Conservation (phyloP, 2,329 filamentous ascomycete species). For the Dothiorella sarmentorum region DNA sequence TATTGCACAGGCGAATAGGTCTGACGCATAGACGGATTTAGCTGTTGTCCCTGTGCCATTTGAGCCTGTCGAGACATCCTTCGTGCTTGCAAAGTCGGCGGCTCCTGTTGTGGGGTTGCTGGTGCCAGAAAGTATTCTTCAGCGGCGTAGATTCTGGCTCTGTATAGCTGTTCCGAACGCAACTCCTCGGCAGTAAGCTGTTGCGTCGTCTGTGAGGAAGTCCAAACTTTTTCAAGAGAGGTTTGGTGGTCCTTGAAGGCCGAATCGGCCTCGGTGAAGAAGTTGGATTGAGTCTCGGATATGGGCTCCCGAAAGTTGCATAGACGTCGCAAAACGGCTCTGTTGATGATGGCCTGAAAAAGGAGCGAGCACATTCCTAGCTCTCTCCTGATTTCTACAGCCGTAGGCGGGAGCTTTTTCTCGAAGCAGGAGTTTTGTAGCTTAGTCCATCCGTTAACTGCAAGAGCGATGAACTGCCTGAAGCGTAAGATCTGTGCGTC, state of each 20-base stretch:
- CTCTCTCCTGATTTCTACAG: constrained; percentile 51
- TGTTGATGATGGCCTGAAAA: constrained; percentile 55
- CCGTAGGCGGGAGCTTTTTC: constrained; percentile 51
- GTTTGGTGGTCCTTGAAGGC: background rate
- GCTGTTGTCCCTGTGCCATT: background rate
- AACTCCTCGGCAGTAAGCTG: background rate
- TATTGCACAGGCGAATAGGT: background rate
- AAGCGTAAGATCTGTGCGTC: constrained; percentile 34
- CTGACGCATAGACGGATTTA: background rate
- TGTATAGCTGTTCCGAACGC: background rate
- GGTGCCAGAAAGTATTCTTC: background rate
- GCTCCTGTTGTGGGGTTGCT: background rate
- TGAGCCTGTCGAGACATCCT: background rate
- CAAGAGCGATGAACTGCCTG: constrained; percentile 43
- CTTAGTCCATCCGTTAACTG: constrained; percentile 15
- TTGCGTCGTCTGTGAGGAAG: background rate
- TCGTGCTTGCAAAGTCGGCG: background rate
- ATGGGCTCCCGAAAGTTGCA: constrained; percentile 25
- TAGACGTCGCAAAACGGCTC: constrained; percentile 46
- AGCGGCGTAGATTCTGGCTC: background rate
- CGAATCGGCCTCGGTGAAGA: background rate
- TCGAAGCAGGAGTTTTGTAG: constrained; percentile 24
- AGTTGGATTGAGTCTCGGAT: background rate
- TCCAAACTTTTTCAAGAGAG: background rate
- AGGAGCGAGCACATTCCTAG: constrained; percentile 50